These are phyloP conservation scores for Carex arenaria DNA, from an alignment of 202 grass and related monocot species.

Conservation along the genomic window DNA sequence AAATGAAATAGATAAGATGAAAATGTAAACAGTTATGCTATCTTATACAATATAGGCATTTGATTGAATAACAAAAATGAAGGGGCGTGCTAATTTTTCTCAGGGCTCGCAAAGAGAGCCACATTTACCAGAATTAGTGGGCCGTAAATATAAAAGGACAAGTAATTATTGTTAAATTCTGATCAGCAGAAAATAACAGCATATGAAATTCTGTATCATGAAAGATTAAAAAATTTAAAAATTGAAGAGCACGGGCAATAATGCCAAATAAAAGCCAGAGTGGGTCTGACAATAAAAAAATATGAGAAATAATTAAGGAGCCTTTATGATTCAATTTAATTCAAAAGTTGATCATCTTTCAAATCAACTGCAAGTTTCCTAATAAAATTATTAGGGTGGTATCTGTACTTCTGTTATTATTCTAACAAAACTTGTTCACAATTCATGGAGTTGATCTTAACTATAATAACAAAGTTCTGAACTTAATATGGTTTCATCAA, in stretches of 20 bases:
- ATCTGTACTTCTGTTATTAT: neutral
- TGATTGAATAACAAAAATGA: neutral
- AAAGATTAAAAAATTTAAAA: neutral
- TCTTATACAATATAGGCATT: neutral
- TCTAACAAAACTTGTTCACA: neutral
- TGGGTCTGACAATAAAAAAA: neutral
- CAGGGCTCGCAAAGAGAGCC: neutral
- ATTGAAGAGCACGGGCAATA: neutral
- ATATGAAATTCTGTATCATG: neutral
- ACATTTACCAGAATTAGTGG: neutral
- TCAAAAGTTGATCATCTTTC: neutral
- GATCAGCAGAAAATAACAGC: neutral
- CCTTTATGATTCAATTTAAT: too few relatives aligned
- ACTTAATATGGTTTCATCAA: neutral
- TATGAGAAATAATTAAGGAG: neutral
- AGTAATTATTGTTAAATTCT: neutral
- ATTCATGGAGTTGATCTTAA: neutral
- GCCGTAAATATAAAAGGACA: neutral
- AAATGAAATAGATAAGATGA: conserved; percentile 8
- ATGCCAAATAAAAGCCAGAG: neutral
- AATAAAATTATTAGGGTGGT: neutral
- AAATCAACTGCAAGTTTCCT: neutral
- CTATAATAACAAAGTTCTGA: neutral
- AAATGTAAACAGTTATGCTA: neutral
- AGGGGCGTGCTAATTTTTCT: neutral